These are phyloP conservation scores for Penicillium bialowiezense DNA, from an alignment of 495 filamentous ascomycete species.

Conservation along the genomic window DNA sequence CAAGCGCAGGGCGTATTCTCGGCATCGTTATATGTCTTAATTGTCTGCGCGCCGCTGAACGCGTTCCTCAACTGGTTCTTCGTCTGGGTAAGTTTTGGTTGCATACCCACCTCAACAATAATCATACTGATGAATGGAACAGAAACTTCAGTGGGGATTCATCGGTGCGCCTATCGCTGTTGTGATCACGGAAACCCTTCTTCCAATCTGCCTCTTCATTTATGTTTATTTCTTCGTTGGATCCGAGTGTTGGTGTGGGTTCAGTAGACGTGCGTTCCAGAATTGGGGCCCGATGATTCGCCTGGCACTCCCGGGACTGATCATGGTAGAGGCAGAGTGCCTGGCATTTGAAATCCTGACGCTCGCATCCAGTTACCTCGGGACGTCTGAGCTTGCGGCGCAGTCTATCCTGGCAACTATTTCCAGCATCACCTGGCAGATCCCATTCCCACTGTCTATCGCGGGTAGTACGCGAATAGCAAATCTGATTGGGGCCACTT, in stretches of 20 bases:
- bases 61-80: constrained; percentile 73
- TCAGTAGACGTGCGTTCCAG: constrained; percentile 62
- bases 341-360: constrained; percentile 82
- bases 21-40: constrained; percentile 61
- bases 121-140: constrained; percentile 4
- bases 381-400: constrained; percentile 65
- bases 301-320: constrained; percentile 77
- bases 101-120: neutral
- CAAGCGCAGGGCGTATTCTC: constrained; percentile 74
- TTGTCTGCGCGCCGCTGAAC: constrained; percentile 70
- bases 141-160: constrained; percentile 74
- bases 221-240: constrained; percentile 62
- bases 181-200: constrained; percentile 74
- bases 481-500: constrained; percentile 65
- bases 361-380: constrained; percentile 66
- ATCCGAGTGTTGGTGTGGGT: constrained; percentile 75
- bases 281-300: constrained; percentile 89
- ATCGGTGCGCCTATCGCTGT: constrained; percentile 83
- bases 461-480: constrained; percentile 62
- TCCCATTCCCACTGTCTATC: constrained; percentile 64
- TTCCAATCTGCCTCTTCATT: constrained; percentile 69
- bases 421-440: constrained; percentile 59
- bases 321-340: constrained; percentile 92
- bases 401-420: constrained; percentile 65
- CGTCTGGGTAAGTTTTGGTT: constrained; percentile 55